Conservation (phyloP, 352 stramenopile genomes). For the Pythium volutum region DNA sequence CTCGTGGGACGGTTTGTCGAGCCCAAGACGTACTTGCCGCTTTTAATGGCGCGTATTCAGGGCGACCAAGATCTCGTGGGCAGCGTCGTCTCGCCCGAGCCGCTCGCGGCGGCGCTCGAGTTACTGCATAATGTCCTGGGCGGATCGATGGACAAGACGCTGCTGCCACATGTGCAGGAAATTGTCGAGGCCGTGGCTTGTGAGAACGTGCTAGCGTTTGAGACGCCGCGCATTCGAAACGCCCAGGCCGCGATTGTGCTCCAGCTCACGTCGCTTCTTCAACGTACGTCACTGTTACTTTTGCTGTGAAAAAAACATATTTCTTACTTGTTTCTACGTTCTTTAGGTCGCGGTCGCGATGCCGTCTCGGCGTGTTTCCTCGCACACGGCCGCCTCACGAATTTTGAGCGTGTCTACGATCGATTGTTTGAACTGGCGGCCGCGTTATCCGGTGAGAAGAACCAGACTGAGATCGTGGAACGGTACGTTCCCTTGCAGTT, state of each 20-base stretch:
- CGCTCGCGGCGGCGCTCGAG: slow-evolving; percentile 36
- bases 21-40: slow-evolving; percentile 59
- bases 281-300: slow-evolving; percentile 58
- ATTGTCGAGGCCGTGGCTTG: slow-evolving; percentile 43
- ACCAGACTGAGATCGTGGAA: neutral
- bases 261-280: slow-evolving; percentile 37
- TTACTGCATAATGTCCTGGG: slow-evolving; percentile 48
- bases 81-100: slow-evolving; percentile 21
- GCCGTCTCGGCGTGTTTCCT: slow-evolving; percentile 53
- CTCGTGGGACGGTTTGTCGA: slow-evolving; percentile 59
- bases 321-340: neutral
- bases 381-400: slow-evolving; percentile 37
- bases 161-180: slow-evolving; percentile 57
- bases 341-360: slow-evolving; percentile 40
- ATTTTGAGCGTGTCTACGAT: slow-evolving; percentile 20
- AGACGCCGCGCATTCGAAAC: slow-evolving; percentile 33
- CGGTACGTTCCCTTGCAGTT: slow-evolving; percentile 16
- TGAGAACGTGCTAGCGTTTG: slow-evolving; percentile 43
- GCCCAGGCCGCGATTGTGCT: slow-evolving; percentile 33
- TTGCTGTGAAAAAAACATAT: neutral
- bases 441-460: slow-evolving; percentile 22
- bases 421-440: slow-evolving; percentile 44
- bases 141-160: slow-evolving; percentile 52
- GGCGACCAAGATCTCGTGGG: slow-evolving; percentile 46
- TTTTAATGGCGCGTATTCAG: slow-evolving; percentile 59